Base-by-base conservation (phyloP, 768 basidiomycete genomes). In the Ramaria rubella region DNA sequence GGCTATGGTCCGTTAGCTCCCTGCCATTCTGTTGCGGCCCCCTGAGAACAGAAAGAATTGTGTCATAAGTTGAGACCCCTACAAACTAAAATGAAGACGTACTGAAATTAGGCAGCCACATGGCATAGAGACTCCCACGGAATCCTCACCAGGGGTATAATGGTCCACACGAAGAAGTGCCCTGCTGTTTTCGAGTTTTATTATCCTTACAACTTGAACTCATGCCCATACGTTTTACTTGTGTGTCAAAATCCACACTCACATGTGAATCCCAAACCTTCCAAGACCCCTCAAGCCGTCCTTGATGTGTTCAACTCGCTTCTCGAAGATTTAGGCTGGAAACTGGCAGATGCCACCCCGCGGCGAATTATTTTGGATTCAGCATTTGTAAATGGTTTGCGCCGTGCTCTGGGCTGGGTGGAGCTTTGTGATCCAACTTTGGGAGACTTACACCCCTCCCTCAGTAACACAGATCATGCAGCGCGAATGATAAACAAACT, bases 261-360 rank as follows among this genome's bases (percentile, higher is more conserved):
- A 50, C 24, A 26, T 34, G n/a, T 60, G 4, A 53, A 58, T 1
- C 61, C 62, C 1, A 26, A n/a, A 11, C 58, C 53, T 5, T 26
- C 59, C 11, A 59, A 56, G 19, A 33, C 55, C 1, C 61, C 56
- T 4, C 60, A 63, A 5, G 23, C 49, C 1, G 36, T 64, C 14
- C 45, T 59, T 2, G 56, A 59, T 17, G 31, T 64, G 5, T 65
- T 67, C 15, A 7, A 45, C 14, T 45, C 51, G 3, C 27, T 68
- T 11, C 42, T 69, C 4, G 42, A 50, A 3, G 36, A 52, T 4
- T 44, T 69, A 38, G 61, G 58, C 9, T 69, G 68, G 68, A 62
- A 63, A 52, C 63, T 69, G 0, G 64, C 65, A 0, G 67, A 69
- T 54, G 63, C 64, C 14, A 69, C 68, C 11, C 68, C 68, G 14